Percentiles rank a stretch among this genome's conserved stretches.
Conservation (phyloP, 768 basidiomycete genomes). For the Lyophyllum shimeji region DNA sequence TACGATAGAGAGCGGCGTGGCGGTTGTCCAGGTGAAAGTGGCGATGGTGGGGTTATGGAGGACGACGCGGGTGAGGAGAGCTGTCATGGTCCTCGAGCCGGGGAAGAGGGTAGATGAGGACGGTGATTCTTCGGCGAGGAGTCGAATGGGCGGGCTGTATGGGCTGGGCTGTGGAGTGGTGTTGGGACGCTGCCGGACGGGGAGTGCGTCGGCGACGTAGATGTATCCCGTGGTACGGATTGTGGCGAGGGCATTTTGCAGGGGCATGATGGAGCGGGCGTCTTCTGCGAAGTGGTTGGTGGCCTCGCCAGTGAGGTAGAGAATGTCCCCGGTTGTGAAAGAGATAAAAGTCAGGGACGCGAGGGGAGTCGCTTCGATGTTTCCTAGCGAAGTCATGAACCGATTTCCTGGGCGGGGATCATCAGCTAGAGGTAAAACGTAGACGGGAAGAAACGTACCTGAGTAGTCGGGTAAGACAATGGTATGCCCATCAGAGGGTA, state of each 20-base stretch:
- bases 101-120: slow-evolving; percentile 25
- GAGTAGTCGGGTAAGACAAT: slow-evolving; percentile 61
- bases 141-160: slow-evolving; percentile 58
- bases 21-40: slow-evolving; percentile 50
- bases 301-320: slow-evolving; percentile 64
- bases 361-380: slow-evolving; percentile 54
- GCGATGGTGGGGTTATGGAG: slow-evolving; percentile 50
- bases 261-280: slow-evolving; percentile 54
- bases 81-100: slow-evolving; percentile 31
- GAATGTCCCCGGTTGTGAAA: slow-evolving; percentile 52
- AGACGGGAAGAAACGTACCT: slow-evolving; percentile 30
- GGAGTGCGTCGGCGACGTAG: slow-evolving; percentile 53
- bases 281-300: slow-evolving; percentile 45
- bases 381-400: slow-evolving; percentile 62
- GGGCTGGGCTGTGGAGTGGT: slow-evolving; percentile 34
- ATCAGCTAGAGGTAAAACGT: background rate
- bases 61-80: slow-evolving; percentile 36
- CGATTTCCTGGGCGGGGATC: slow-evolving; percentile 46
- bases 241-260: slow-evolving; percentile 49
- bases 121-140: slow-evolving; percentile 49
- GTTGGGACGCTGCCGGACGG: slow-evolving; percentile 41
- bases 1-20: slow-evolving; percentile 29
- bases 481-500: slow-evolving; percentile 52
- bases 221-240: slow-evolving; percentile 51
- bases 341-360: slow-evolving; percentile 59